Evolutionary conservation across 345 rosid genomes (phyloP), one percentile per base, ranked within the genome.

Genomic region (Camelina laxa): DNA sequence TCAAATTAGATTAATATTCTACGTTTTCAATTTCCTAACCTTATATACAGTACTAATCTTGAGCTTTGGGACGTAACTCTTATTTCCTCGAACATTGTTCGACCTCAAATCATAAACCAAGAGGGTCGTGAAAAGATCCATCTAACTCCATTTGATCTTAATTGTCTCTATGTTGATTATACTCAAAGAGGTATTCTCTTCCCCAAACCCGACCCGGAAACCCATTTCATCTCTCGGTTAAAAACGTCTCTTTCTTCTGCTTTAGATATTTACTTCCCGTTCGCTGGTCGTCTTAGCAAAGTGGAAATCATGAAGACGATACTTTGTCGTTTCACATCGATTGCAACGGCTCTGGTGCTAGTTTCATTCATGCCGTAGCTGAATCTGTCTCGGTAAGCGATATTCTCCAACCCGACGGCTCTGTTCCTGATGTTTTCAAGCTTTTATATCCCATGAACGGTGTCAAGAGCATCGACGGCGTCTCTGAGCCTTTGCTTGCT

Each of bases 401-500:
- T 20, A 27, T 84, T 1, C 17, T 76, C 2, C 36, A 58, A 5
- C 60, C 82, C 2, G 4, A 64, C 35, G 78, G 76, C 14, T 81
- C 67, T 36, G 85, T 80, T 21, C 36, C 69, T 0, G 33, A 27
- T 6, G 0, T 78, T 30, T 64, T 72, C 9, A 31, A 4, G 17
- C 65, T 70, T 0, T 83, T 85, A 49, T 85, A 80, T 49, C 78
- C 83, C 0, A 2, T 5, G 49, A 44, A 39, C 44, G 44, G 49
- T 9, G 12, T 9, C 33, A 3, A 5, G 35, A 72, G 51, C 77
- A 5, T 9, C 0, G 75, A 81, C 0, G 87, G 81, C 0, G 4
- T 61, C 16, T 57, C 75, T 22, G 24, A 77, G 5, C 85, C 85
- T 0, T 79, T 83, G 42, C 75, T 80, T 11, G 88, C 70, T 2